Evolutionary conservation across 2,329 filamentous ascomycete genomes (phyloP), one percentile per base, ranked within the genome.

Genomic region (Penicillium griseofulvum): DNA sequence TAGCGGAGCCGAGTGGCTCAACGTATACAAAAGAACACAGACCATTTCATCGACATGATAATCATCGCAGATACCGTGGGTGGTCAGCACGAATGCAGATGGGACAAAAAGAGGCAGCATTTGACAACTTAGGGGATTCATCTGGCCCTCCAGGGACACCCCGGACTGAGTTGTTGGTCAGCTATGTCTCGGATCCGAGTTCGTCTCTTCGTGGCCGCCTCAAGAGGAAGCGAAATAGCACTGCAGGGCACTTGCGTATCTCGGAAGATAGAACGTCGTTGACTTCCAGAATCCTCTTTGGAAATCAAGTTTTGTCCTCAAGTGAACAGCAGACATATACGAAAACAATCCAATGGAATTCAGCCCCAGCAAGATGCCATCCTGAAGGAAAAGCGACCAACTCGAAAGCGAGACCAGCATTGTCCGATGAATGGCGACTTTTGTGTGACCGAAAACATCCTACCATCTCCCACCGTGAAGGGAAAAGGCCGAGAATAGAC

Each of bases 21-120:
- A 37, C 28, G 8, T 10, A 11, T 2, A 39, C 19, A 9, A 10
- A 44, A 14, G 5, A 22, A 2, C 10, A 26, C 7, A n/a, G 17
- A 11, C 12, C 12, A 29, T 8, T 31, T 16, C 24, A 45, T 19
- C 46, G 17, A 9, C 31, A 52, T 33, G 28, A 41, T 41, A 22
- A 56, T 33, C 57, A 62, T 12, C 64, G 65, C 17, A 74, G 61
- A 46, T 71, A 73, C 52, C 67, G 68, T 49, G 57, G 61, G 28
- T 76, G 73, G 74, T 71, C 71, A 24, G 68, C 74, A 26, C 61
- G 64, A 24, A 72, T 77, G 71, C 68, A 74, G 52, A 42, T 74
- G 7, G 65, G 68, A 17, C 56, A 65, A 14, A 59, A 48, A 16
- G 57, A 53, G 42, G 58, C 33, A 38, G 49, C 49, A 7, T 51